Evolutionary conservation across 495 filamentous ascomycete species (phyloP), one percentile per base, ranked within the genome.

Genomic region (Aspergillus heteromorphus): DNA sequence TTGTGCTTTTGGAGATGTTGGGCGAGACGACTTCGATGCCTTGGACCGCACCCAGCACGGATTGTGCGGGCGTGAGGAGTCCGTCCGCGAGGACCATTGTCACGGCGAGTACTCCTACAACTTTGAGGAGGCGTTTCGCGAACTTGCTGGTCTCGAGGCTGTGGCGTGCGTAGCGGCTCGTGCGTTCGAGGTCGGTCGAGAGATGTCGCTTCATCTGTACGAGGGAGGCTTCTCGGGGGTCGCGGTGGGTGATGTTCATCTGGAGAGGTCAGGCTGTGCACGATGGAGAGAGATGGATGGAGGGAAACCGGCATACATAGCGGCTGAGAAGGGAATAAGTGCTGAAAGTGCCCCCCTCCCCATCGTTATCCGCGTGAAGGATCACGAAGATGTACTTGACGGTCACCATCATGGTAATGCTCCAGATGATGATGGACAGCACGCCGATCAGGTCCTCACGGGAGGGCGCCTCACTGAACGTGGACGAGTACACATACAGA

Each of bases 271-370:
- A 56, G 34, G 17, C 4, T 20, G 9, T 20, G 7, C 18, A 14
- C 21, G 18, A 14, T 23, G 14, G 16, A 34, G 8, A 4, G 1
- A 16, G n/a, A 10, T 21, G 9, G 43, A 25, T 7, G 9, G 2
- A 27, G 13, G 30, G 7, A 34, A 34, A 1, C 2, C 14, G 1
- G 71, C 76, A 65, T 72, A 84, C 86, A 70, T 83, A 88, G 62
- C 86, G 73, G 1, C 85, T 82, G 1, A 91, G 73, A n/a, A 91
- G 67, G 14, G 83, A 82, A 63, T 89, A 91, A 18, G 82, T 76
- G 41, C 79, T 83, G 60, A 91, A 91, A 1, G 87, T 91, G 45
- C 87, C 87, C 6, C 87, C 87, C 65, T 91, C 87, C 30, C 87
- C 87, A 52, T 89, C 85, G 63, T 89, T 85, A 67, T 91, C 87